phyloP scores from a whole-genome alignment of 345 rosid genomes.

The Clarkia xantiana region DNA sequence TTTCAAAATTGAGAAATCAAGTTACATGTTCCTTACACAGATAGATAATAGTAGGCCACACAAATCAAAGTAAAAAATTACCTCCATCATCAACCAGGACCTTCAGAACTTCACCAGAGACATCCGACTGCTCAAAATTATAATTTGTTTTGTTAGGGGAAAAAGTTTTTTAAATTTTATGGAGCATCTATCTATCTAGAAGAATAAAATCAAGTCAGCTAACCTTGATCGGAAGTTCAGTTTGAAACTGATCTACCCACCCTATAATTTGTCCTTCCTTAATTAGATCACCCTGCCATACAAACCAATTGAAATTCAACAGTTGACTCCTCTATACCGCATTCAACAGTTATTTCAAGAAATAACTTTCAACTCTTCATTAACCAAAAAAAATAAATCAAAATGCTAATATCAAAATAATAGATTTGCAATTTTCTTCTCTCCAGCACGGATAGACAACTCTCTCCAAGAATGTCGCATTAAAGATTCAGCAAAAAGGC shows the following conservation, averaged over 20 bases:
- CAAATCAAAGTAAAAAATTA: conserved; percentile 7
- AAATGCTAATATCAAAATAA: no score
- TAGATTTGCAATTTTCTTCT: no score
- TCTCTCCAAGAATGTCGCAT: no score
- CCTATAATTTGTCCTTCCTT: conserved; percentile 87
- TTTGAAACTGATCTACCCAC: conserved; percentile 67
- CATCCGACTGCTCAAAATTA: conserved; percentile 62
- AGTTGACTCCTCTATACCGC: not conserved
- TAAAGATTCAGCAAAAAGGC: no score
- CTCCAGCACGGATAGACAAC: no score
- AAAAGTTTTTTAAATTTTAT: not conserved
- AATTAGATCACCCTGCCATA: conserved; percentile 59
- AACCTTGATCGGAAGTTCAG: conserved; percentile 78
- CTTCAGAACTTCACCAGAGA: conserved; percentile 80
- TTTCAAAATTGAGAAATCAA: no score
- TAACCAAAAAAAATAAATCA: no score
- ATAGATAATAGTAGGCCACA: no score
- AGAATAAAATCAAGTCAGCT: conserved; percentile 5
- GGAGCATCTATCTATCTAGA: not conserved
- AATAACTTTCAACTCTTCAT: no score
- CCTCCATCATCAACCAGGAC: conserved; percentile 79
- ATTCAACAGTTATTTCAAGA: no score
- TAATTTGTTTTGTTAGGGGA: not conserved
- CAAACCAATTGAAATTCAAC: not conserved
- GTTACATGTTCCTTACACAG: no score